phyloP scores from a whole-genome alignment of 75 land plant genomes.

The Cunninghamia lanceolata region DNA sequence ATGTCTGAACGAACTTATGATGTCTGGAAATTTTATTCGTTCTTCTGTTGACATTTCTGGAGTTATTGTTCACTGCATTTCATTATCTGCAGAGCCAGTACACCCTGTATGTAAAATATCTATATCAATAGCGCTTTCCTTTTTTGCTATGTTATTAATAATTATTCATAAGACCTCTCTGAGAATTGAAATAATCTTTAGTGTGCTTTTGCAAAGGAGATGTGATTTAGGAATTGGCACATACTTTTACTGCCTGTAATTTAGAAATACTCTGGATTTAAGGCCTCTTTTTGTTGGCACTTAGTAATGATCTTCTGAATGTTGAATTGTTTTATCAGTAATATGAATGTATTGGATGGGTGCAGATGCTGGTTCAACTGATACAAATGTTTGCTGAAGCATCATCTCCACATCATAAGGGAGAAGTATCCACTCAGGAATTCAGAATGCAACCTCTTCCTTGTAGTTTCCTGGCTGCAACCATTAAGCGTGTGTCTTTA shows the following conservation, averaged over 20 bases:
- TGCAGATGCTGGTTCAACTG: conserved; percentile 34
- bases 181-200: not conserved
- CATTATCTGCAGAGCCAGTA: conserved; percentile 35
- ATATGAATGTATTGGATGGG: not conserved
- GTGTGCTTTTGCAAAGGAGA: not conserved
- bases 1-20: conserved; percentile 33
- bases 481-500: conserved; percentile 3
- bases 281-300: not conserved
- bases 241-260: not conserved
- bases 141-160: not conserved
- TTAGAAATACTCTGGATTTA: not conserved
- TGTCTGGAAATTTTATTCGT: conserved; percentile 23
- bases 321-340: not conserved
- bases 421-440: conserved; percentile 13
- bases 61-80: conserved; percentile 26
- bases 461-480: conserved; percentile 23
- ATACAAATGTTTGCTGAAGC: conserved; percentile 32
- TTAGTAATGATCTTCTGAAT: conserved; percentile 8
- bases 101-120: conserved; percentile 31
- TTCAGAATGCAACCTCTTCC: conserved; percentile 46
- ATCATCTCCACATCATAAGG: conserved; percentile 15
- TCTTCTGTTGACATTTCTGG: conserved; percentile 36
- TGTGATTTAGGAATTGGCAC: not conserved
- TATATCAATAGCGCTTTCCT: not conserved
- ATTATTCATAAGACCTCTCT: not conserved